A percentile compares a stretch with the other conserved stretches of the same genome.
Evolutionary conservation across 2,329 filamentous ascomycete species (phyloP).

Genomic region (Fusarium temperatum): DNA sequence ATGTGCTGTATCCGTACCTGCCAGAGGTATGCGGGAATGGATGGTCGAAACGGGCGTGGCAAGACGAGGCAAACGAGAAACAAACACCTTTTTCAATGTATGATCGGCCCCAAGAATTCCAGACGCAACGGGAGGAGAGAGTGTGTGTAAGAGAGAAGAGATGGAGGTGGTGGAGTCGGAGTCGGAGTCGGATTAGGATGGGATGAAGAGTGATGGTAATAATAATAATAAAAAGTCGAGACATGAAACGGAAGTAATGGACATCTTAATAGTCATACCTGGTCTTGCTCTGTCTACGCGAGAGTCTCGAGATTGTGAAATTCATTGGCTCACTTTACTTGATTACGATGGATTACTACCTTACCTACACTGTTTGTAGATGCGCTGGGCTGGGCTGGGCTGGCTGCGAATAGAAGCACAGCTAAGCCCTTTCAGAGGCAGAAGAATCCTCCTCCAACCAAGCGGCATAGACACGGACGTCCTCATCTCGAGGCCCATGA

Average conservation of each 20-base stretch:
- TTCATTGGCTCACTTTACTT: conserved; percentile 20
- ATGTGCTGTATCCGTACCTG: conserved; percentile 23
- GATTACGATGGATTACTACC: neutral
- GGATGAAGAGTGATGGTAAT: conserved; percentile 11
- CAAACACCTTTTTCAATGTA: neutral
- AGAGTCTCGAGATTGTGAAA: neutral
- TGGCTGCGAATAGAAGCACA: conserved; percentile 29
- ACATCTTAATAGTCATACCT: conserved; percentile 15
- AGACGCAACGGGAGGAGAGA: conserved; percentile 1
- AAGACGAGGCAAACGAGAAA: conserved; percentile 21
- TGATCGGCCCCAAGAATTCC: conserved; percentile 31
- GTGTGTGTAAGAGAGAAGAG: neutral
- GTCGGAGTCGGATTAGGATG: neutral
- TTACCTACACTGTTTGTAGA: neutral
- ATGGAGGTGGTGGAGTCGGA: neutral
- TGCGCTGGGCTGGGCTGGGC: neutral
- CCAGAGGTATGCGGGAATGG: conserved; percentile 37
- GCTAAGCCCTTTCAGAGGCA: conserved; percentile 2
- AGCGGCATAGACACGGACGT: conserved; percentile 5
- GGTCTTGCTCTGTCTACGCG: conserved; percentile 9
- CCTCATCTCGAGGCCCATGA: neutral
- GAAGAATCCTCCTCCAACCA: conserved; percentile 22
- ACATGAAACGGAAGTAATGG: conserved; percentile 31
- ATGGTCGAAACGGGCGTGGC: conserved; percentile 22
- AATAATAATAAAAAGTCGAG: neutral